A percentile compares a stretch with the other conserved stretches of the same genome.
Evolutionary conservation across 2,329 filamentous ascomycete species (phyloP).

Genomic region (Ophiostoma ips): DNA sequence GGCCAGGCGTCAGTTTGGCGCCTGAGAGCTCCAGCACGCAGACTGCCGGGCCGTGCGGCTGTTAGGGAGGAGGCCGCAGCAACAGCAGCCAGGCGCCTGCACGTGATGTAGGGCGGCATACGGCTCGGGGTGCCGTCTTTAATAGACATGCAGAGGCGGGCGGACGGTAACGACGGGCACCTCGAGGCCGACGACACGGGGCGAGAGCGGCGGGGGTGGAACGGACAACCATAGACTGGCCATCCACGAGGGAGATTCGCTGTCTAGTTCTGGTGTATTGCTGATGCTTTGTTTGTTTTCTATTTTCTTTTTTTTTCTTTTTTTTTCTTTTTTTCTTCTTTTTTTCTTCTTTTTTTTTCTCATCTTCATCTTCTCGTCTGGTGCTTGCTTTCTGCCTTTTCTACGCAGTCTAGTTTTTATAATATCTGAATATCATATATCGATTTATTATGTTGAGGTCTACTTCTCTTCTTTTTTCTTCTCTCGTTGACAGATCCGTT

Average conservation of each 20-base stretch:
- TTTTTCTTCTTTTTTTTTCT: background rate
- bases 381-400: background rate
- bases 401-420: background rate
- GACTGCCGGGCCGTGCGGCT: constrained; percentile 40
- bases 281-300: background rate
- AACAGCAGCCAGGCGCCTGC: background rate
- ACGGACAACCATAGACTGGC: constrained; percentile 9
- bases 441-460: too few relatives aligned
- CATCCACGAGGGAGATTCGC: constrained; percentile 4
- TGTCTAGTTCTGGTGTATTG: too few relatives aligned
- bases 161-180: background rate
- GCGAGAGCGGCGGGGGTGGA: background rate
- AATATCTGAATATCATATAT: too few relatives aligned
- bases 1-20: constrained; percentile 42
- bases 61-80: constrained; percentile 14
- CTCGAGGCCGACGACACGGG: background rate
- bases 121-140: background rate
- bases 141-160: background rate
- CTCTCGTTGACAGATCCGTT: too few relatives aligned
- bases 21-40: constrained; percentile 46
- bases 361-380: too few relatives aligned
- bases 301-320: background rate
- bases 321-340: background rate
- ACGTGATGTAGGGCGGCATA: too few relatives aligned
- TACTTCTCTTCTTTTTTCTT: too few relatives aligned